phyloP scores from a whole-genome alignment of 805 yeast genomes.

The Candida broadrunensis region DNA sequence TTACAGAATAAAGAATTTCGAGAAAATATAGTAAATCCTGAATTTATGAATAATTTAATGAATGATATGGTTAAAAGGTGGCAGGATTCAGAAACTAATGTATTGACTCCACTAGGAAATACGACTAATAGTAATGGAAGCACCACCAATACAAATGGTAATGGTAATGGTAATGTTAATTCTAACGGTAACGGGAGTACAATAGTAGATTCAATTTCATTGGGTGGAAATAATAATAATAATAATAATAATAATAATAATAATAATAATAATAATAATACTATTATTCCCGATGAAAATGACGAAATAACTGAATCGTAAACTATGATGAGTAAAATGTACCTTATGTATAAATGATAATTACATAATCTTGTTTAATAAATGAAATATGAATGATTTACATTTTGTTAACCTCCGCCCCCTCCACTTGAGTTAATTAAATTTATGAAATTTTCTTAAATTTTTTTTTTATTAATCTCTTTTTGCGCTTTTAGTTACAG shows the following conservation, averaged over 20 bases:
- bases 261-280: not conserved
- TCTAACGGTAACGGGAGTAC: not conserved
- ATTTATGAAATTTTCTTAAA: too few species aligned
- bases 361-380: too few species aligned
- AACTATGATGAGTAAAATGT: too few species aligned
- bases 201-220: too few species aligned
- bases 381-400: too few species aligned
- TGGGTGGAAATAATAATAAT: not conserved
- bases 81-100: constrained; percentile 35
- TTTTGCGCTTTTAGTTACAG: too few species aligned
- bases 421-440: too few species aligned
- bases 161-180: not conserved
- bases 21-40: constrained; percentile 52
- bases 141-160: not conserved
- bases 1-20: constrained; percentile 53
- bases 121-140: not conserved
- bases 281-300: too few species aligned
- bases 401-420: too few species aligned
- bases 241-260: not conserved
- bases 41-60: constrained; percentile 57
- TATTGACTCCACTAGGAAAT: not conserved
- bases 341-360: too few species aligned
- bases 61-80: constrained; percentile 77
- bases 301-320: too few species aligned
- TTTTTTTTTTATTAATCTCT: too few species aligned